Evolutionary conservation across 1,139 yeast genomes (phyloP).

Genomic region (Yamadazyma atlantica): DNA sequence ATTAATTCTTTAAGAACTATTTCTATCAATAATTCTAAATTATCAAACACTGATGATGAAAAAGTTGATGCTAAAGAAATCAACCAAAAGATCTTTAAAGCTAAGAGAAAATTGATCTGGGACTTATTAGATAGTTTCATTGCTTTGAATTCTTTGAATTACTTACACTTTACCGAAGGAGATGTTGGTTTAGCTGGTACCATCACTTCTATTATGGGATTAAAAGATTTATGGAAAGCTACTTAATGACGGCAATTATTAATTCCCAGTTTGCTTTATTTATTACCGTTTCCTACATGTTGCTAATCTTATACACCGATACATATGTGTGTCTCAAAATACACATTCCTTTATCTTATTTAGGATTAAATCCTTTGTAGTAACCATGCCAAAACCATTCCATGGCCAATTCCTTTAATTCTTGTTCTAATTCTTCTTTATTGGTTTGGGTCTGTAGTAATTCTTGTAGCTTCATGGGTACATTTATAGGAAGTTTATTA

Average conservation of each 20-base stretch:
- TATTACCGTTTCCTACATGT: neutral
- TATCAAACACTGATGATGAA: constrained; percentile 31
- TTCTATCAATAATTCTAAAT: constrained; percentile 25
- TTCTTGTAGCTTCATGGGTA: constrained; percentile 14
- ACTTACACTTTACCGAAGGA: constrained; percentile 71
- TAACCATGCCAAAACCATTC: constrained; percentile 38
- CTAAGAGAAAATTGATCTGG: constrained; percentile 72
- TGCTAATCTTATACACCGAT: neutral
- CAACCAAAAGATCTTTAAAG: constrained; percentile 35
- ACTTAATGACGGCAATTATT: constrained; percentile 11
- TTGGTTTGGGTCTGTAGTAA: constrained; percentile 16
- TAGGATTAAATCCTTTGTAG: constrained; percentile 18
- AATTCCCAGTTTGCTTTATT: no score
- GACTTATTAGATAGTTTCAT: constrained; percentile 75
- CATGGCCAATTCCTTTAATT: constrained; percentile 26
- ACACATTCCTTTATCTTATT: constrained; percentile 5
- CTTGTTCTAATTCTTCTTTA: constrained; percentile 19
- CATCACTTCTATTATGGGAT: constrained; percentile 76
- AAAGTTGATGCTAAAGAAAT: constrained; percentile 30
- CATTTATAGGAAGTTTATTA: constrained; percentile 2
- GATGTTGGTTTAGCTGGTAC: constrained; percentile 84
- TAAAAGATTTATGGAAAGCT: constrained; percentile 66
- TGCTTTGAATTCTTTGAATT: constrained; percentile 68
- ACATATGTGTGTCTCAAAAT: neutral
- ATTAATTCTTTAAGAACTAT: constrained; percentile 52